phyloP scores from a whole-genome alignment of 1,284 basidiomycete species.

The Trichosporon sp. region DNA sequence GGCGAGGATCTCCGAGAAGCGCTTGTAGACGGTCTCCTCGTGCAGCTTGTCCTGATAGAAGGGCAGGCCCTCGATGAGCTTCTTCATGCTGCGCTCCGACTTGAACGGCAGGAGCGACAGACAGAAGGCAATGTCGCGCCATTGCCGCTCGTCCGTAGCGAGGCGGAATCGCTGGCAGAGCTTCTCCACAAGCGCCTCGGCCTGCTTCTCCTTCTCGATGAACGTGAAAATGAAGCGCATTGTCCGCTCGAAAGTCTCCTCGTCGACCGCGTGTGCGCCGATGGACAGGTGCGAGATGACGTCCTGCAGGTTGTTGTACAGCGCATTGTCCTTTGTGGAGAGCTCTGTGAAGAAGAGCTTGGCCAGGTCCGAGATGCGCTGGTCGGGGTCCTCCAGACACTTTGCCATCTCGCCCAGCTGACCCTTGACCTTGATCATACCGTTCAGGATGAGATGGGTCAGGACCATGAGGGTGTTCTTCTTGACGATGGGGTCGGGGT shows the following conservation, averaged over 20 bases:
- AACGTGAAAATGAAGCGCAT: constrained; percentile 95
- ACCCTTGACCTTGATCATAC: constrained; percentile 99
- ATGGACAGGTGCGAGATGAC: constrained; percentile 91
- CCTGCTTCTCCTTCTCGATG: constrained; percentile 98
- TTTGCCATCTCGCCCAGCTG: constrained; percentile 99
- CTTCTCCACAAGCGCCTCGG: constrained; percentile 90
- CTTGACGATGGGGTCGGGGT: constrained; percentile 84
- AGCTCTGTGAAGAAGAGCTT: constrained; percentile 96
- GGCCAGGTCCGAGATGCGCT: constrained; percentile 82
- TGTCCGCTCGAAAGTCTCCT: constrained; percentile 84
- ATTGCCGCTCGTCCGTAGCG: constrained; percentile 83
- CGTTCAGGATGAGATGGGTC: constrained; percentile 94
- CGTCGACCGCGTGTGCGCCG: constrained; percentile 89
- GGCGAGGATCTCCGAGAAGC: constrained; percentile 81
- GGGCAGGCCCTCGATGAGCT: constrained; percentile 84
- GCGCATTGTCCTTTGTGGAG: constrained; percentile 93
- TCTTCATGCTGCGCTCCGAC: constrained; percentile 92
- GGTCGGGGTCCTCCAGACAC: constrained; percentile 90
- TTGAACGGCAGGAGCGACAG: constrained; percentile 93
- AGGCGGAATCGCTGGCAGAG: constrained; percentile 89
- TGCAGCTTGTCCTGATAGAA: constrained; percentile 95
- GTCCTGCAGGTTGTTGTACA: constrained; percentile 97
- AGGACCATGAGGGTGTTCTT: constrained; percentile 99
- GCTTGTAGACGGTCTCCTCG: constrained; percentile 73
- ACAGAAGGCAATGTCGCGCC: constrained; percentile 96